These are phyloP conservation scores for Teratosphaeria gauchensis DNA, from an alignment of 2,329 filamentous ascomycete genomes.

Conservation along the genomic window DNA sequence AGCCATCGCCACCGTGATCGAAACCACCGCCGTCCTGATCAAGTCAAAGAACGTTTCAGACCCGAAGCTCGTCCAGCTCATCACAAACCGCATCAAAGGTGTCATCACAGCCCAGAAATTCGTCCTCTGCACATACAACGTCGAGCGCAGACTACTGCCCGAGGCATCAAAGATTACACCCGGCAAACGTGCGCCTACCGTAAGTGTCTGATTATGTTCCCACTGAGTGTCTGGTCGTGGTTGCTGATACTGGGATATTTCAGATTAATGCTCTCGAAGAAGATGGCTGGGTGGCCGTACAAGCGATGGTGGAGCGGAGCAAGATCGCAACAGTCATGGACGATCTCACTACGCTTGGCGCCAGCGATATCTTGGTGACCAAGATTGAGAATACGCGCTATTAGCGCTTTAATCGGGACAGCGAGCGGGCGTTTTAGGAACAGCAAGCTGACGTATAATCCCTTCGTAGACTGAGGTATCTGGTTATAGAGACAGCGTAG, in stretches of 20 bases:
- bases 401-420: not conserved
- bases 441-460: not conserved
- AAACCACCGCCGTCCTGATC: conserved; percentile 81
- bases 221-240: not conserved
- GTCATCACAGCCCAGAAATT: conserved; percentile 93
- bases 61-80: conserved; percentile 69
- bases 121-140: conserved; percentile 94
- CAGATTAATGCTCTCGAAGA: conserved; percentile 71
- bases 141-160: conserved; percentile 59
- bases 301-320: conserved; percentile 86
- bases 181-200: conserved; percentile 83
- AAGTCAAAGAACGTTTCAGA: conserved; percentile 79
- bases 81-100: conserved; percentile 77
- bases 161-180: conserved; percentile 71
- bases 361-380: conserved; percentile 74
- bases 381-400: conserved; percentile 70
- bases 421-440: no score
- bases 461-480: not conserved
- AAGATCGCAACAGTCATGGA: conserved; percentile 82
- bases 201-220: not conserved
- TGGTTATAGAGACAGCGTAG: not conserved
- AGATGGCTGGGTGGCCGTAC: conserved; percentile 88
- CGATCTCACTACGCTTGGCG: conserved; percentile 63
- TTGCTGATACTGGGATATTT: not conserved
- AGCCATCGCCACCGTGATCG: conserved; percentile 86